Conservation (phyloP, 1,139 yeast species). For the Geotrichum aggregatum region DNA sequence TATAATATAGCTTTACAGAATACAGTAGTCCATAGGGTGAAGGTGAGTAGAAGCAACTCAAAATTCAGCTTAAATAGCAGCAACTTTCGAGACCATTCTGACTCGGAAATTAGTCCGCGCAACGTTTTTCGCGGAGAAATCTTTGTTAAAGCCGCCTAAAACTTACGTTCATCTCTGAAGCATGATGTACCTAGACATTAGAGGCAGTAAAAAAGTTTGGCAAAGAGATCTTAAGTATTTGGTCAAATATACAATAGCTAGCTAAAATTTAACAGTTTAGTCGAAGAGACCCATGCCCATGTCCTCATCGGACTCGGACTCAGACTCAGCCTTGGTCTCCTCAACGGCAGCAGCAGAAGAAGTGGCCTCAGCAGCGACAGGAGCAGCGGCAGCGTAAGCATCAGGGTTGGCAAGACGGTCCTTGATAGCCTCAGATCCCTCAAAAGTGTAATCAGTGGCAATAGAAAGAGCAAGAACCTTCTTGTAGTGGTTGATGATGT, state of each 20-base stretch:
- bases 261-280: slow-evolving; percentile 44
- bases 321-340: slow-evolving; percentile 74
- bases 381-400: slow-evolving; percentile 97
- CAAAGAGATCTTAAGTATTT: too few relatives aligned
- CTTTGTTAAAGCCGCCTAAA: too few relatives aligned
- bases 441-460: slow-evolving; percentile 98
- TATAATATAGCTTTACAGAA: too few relatives aligned
- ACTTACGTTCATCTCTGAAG: too few relatives aligned
- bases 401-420: slow-evolving; percentile 99
- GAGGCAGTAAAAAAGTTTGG: too few relatives aligned
- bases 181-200: too few relatives aligned
- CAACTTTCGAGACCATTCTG: slow-evolving; percentile 8
- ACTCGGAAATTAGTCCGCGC: slow-evolving; percentile 8
- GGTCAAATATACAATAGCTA: too few relatives aligned
- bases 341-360: slow-evolving; percentile 62
- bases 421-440: slow-evolving; percentile 98
- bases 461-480: slow-evolving; percentile 93
- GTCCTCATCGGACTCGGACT: slow-evolving; percentile 73
- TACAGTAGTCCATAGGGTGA: too few relatives aligned
- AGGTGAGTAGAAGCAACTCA: too few relatives aligned
- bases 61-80: too few relatives aligned
- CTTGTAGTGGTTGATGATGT: slow-evolving; percentile 98
- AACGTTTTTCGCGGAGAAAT: too few relatives aligned
- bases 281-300: slow-evolving; percentile 99
- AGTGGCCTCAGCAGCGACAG: slow-evolving; percentile 70